Conservation (phyloP, 2,329 filamentous ascomycete species). For the Aspergillus sp. region DNA sequence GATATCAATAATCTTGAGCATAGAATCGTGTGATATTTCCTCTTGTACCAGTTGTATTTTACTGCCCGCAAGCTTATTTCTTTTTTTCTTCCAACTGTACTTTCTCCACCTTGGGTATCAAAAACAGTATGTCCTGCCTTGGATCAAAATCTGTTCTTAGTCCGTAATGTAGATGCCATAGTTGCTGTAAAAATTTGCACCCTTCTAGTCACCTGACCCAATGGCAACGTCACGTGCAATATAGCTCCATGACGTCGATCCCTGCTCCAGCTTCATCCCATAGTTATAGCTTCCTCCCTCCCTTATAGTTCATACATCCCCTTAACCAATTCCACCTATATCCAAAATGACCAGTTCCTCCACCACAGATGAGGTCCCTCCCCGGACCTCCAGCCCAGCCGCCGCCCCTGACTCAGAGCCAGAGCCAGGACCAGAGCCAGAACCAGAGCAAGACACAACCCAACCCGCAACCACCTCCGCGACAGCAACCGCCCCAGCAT, state of each 20-base stretch:
- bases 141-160: not conserved
- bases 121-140: not conserved
- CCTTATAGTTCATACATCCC: not conserved
- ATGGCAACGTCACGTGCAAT: not conserved
- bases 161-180: not conserved
- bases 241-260: not conserved
- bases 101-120: slow-evolving; percentile 20
- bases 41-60: slow-evolving; percentile 52
- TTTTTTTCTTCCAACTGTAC: slow-evolving; percentile 39
- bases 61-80: slow-evolving; percentile 48
- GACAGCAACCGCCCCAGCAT: slow-evolving; percentile 34
- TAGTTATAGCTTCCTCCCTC: not conserved
- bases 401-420: too few relatives aligned
- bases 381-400: not conserved
- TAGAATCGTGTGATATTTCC: slow-evolving; percentile 46
- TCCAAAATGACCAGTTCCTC: slow-evolving; percentile 10
- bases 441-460: not conserved
- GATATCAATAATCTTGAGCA: slow-evolving; percentile 45
- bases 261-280: not conserved
- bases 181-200: not conserved
- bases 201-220: not conserved
- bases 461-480: slow-evolving; percentile 12
- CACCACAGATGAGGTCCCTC: not conserved
- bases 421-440: too few relatives aligned
- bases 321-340: not conserved